A percentile compares a stretch with the other conserved stretches of the same genome.
phyloP scores from a whole-genome alignment of 2,329 filamentous ascomycete species.

The Penicillium griseofulvum region DNA sequence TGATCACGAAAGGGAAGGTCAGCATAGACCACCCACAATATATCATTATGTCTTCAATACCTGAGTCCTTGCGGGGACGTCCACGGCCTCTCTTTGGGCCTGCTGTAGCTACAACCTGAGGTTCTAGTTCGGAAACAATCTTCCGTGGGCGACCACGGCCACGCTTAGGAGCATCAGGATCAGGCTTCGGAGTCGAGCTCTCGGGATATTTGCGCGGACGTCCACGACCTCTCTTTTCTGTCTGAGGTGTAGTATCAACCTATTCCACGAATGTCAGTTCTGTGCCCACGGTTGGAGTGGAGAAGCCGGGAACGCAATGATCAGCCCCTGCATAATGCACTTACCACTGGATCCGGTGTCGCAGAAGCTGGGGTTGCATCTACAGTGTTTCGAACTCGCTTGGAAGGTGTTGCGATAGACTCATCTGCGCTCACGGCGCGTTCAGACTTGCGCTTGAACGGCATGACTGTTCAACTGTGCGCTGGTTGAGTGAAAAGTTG shows the following conservation, averaged over 20 bases:
- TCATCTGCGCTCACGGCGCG: conserved; percentile 20
- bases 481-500: not conserved
- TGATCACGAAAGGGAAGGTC: not conserved
- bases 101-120: conserved; percentile 3
- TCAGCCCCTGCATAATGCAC: conserved; percentile 13
- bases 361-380: not conserved
- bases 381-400: conserved; percentile 20
- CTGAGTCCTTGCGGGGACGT: conserved; percentile 13
- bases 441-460: conserved; percentile 30
- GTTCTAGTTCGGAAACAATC: conserved; percentile 15
- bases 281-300: conserved; percentile 5
- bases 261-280: conserved; percentile 1
- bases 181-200: conserved; percentile 21
- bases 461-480: conserved; percentile 6
- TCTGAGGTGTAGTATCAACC: conserved; percentile 17
- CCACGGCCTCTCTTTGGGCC: conserved; percentile 19
- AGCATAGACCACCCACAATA: not conserved
- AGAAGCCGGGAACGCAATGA: conserved; percentile 7
- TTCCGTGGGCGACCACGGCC: conserved; percentile 36
- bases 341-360: conserved; percentile 11
- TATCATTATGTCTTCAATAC: not conserved
- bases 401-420: conserved; percentile 19
- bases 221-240: conserved; percentile 34
- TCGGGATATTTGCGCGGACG: conserved; percentile 35
- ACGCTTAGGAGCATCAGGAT: conserved; percentile 30